A percentile compares a stretch with the other conserved stretches of the same genome.
Evolutionary conservation across 2,329 filamentous ascomycete species (phyloP).

Genomic region (Hypoxylon sp.): DNA sequence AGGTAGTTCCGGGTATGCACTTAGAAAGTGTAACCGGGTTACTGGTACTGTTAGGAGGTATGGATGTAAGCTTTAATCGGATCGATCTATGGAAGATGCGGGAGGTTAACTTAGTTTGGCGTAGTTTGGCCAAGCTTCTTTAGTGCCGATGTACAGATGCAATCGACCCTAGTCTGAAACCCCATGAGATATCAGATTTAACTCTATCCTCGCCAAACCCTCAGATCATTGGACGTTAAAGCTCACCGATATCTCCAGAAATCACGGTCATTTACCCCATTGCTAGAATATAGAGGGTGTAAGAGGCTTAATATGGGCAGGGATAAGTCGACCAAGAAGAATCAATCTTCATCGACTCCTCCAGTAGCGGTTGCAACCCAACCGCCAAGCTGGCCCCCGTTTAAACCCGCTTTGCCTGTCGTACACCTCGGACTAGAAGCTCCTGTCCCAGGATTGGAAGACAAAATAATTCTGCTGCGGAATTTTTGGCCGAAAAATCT

Average conservation of each 20-base stretch:
- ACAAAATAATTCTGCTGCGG: constrained; percentile 80
- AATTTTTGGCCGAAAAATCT: constrained; percentile 82
- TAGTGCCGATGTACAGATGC: constrained; percentile 19
- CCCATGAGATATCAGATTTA: not conserved
- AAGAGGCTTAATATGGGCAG: constrained; percentile 38
- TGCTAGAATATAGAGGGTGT: not conserved
- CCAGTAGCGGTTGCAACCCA: constrained; percentile 45
- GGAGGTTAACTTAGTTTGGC: constrained; percentile 6
- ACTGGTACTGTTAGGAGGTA: no score
- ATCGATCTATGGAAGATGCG: constrained; percentile 25
- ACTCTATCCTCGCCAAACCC: not conserved
- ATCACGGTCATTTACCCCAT: not conserved
- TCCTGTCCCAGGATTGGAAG: constrained; percentile 58
- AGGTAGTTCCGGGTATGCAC: not conserved
- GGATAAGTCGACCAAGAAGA: constrained; percentile 45
- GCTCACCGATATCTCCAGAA: constrained; percentile 10
- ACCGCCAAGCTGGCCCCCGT: constrained; percentile 75
- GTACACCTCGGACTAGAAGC: constrained; percentile 73
- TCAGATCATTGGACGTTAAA: constrained; percentile 6
- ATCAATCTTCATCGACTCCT: constrained; percentile 32
- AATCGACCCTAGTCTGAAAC: constrained; percentile 1
- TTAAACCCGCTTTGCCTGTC: constrained; percentile 78
- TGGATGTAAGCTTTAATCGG: not conserved
- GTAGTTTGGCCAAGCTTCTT: constrained; percentile 5
- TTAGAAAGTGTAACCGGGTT: constrained; percentile 7